phyloP scores from a whole-genome alignment of 2,329 filamentous ascomycete genomes.

The Leptographium lundbergii region DNA sequence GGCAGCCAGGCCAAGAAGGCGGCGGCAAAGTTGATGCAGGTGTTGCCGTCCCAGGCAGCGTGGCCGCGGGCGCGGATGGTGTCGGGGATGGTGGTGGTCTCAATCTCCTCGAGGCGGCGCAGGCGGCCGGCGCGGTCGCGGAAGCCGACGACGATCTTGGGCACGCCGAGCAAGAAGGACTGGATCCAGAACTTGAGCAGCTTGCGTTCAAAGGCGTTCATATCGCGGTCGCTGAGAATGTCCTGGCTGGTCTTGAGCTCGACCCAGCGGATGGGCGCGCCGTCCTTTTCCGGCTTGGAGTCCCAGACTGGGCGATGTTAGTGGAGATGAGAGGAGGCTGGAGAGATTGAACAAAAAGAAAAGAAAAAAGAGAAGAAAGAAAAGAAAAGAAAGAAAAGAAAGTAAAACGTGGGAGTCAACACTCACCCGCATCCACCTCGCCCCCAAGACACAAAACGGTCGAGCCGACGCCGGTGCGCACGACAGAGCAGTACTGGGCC shows the following conservation, averaged over 20 bases:
- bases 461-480: conserved; percentile 73
- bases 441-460: conserved; percentile 69
- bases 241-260: conserved; percentile 86
- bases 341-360: no score
- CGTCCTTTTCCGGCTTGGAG: conserved; percentile 53
- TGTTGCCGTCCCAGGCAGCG: conserved; percentile 72
- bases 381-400: no score
- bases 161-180: conserved; percentile 85
- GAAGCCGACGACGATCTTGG: conserved; percentile 84
- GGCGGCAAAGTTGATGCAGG: conserved; percentile 83
- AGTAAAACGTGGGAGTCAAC: no score
- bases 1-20: conserved; percentile 63
- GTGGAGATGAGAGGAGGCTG: not conserved
- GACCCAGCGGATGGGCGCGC: conserved; percentile 74
- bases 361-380: no score
- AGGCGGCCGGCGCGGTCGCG: conserved; percentile 62
- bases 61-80: conserved; percentile 56
- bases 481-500: conserved; percentile 90
- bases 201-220: conserved; percentile 73
- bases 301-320: conserved; percentile 58
- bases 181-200: conserved; percentile 95
- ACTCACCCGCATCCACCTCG: conserved; percentile 77
- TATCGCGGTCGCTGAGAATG: conserved; percentile 54
- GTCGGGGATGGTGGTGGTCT: conserved; percentile 66
- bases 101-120: conserved; percentile 59